phyloP scores from a whole-genome alignment of 192 early-diverging fungal genomes.

The Phlyctochytrium arcticum region DNA sequence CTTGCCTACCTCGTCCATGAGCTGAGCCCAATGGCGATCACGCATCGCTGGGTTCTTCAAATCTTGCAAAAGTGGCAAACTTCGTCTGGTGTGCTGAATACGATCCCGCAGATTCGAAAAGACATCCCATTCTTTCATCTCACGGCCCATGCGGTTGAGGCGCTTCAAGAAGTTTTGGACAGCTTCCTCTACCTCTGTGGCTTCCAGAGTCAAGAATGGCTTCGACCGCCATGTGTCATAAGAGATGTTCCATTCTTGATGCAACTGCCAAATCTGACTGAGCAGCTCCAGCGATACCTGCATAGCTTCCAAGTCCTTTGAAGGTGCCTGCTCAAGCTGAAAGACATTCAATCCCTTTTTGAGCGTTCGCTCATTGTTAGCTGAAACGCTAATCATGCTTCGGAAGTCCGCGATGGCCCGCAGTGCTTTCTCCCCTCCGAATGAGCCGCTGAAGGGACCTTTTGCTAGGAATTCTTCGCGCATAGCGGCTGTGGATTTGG shows the following conservation, averaged over 20 bases:
- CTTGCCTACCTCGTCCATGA: slow-evolving; percentile 61
- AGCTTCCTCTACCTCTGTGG: slow-evolving; percentile 48
- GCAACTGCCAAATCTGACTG: slow-evolving; percentile 42
- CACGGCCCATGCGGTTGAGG: slow-evolving; percentile 47
- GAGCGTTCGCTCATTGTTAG: slow-evolving; percentile 40
- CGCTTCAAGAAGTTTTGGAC: slow-evolving; percentile 51
- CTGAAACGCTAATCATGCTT: slow-evolving; percentile 31
- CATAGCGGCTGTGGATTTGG: slow-evolving; percentile 33
- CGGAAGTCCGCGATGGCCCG: slow-evolving; percentile 47
- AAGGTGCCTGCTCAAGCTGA: slow-evolving; percentile 52
- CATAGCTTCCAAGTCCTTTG: slow-evolving; percentile 50
- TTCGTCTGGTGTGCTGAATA: slow-evolving; percentile 47
- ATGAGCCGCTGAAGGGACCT: slow-evolving; percentile 45
- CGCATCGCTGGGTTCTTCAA: slow-evolving; percentile 52
- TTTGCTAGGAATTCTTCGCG: slow-evolving; percentile 49
- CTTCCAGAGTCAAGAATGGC: slow-evolving; percentile 48
- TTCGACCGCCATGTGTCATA: slow-evolving; percentile 45
- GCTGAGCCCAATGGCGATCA: slow-evolving; percentile 54
- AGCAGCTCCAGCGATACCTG: slow-evolving; percentile 43
- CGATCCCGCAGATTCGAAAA: slow-evolving; percentile 45
- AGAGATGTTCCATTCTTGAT: slow-evolving; percentile 45
- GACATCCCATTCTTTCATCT: slow-evolving; percentile 61
- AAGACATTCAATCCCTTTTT: slow-evolving; percentile 54
- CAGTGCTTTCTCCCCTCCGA: slow-evolving; percentile 52
- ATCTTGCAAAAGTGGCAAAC: slow-evolving; percentile 51